phyloP scores from a whole-genome alignment of 805 yeast genomes.

The Monosporozyma solicola region DNA sequence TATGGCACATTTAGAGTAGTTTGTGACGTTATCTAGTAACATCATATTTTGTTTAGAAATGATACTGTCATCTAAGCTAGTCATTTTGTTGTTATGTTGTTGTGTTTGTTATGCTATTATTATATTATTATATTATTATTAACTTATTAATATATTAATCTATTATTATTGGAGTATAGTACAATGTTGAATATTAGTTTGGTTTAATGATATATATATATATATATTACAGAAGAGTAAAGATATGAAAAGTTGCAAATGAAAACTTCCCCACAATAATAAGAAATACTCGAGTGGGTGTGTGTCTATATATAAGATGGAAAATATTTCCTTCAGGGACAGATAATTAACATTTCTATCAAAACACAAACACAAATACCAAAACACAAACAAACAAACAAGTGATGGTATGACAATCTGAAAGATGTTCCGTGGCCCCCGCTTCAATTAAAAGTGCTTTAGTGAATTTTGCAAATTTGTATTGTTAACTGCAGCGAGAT shows the following conservation, averaged over 20 bases:
- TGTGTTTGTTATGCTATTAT: too few relatives aligned
- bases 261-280: not conserved
- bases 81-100: conserved; percentile 7
- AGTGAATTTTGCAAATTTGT: too few relatives aligned
- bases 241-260: not conserved
- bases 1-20: conserved; percentile 21
- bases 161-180: too few relatives aligned
- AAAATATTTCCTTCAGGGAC: not conserved
- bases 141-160: too few relatives aligned
- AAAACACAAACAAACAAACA: not conserved
- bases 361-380: too few relatives aligned
- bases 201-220: not conserved
- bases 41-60: conserved; percentile 23
- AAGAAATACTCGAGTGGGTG: not conserved
- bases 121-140: too few relatives aligned
- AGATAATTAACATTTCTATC: not conserved
- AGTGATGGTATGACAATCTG: not conserved
- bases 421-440: too few relatives aligned
- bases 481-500: too few relatives aligned
- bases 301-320: not conserved
- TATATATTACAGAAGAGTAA: too few relatives aligned
- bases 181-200: not conserved
- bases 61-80: conserved; percentile 27
- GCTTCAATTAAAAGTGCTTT: too few relatives aligned
- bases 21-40: conserved; percentile 28